Evolutionary conservation across 176 grass and related monocot species (phyloP).

Genomic region (Saccharum spontaneum): DNA sequence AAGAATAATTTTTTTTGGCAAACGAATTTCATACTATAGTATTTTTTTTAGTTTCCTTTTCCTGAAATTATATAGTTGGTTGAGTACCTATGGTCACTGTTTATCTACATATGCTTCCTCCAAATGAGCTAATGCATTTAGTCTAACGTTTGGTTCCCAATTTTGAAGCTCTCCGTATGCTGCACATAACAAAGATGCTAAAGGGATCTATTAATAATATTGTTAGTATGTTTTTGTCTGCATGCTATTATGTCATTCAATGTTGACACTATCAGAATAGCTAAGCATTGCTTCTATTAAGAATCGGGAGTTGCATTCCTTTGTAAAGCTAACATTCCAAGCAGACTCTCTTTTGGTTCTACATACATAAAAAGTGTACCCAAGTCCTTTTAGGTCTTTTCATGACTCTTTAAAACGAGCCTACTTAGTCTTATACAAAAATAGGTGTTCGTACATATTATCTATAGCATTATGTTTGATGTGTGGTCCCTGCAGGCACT

Average conservation of each 20-base stretch:
- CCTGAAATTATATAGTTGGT: background rate
- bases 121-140: background rate
- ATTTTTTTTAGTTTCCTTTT: background rate
- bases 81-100: background rate
- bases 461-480: slow-evolving; percentile 4
- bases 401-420: background rate
- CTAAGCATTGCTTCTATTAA: background rate
- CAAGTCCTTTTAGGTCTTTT: background rate
- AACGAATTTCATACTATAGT: background rate
- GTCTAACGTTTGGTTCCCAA: background rate
- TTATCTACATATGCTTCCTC: background rate
- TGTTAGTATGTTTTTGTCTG: background rate
- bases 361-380: background rate
- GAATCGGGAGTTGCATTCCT: background rate
- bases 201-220: background rate
- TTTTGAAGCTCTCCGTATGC: background rate
- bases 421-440: background rate
- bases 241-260: background rate
- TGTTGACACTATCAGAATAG: background rate
- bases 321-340: background rate
- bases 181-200: background rate
- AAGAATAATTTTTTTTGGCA: background rate
- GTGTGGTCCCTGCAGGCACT: slow-evolving; percentile 55
- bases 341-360: background rate
- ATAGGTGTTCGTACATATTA: background rate